Conservation (phyloP, 768 basidiomycete species). For the Podaxis pistillaris region DNA sequence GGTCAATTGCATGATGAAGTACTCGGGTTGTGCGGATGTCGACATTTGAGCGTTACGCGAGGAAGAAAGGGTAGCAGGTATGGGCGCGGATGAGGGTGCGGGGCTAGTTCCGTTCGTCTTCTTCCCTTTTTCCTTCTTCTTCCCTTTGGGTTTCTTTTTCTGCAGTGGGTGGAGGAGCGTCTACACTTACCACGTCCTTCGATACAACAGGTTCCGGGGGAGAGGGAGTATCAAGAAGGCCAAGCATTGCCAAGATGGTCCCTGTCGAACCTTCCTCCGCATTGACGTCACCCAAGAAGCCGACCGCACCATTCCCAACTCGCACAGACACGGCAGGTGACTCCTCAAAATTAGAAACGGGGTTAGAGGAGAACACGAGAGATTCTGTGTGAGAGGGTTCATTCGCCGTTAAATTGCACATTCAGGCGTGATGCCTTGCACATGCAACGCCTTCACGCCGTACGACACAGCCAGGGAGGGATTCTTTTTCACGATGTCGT, state of each 20-base stretch:
- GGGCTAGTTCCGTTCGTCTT: neutral
- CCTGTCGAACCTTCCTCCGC: constrained; percentile 32
- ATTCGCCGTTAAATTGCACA: constrained; percentile 31
- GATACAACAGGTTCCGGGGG: neutral
- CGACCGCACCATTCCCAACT: constrained; percentile 33
- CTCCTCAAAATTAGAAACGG: constrained; percentile 24
- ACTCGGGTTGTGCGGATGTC: neutral
- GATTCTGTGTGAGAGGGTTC: constrained; percentile 24
- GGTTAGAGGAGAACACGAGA: constrained; percentile 23
- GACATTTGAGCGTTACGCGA: neutral
- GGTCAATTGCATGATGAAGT: constrained; percentile 19
- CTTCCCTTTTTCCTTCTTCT: constrained; percentile 7
- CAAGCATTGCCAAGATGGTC: constrained; percentile 36
- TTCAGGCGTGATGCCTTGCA: constrained; percentile 28
- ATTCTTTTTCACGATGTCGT: constrained; percentile 28
- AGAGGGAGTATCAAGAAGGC: constrained; percentile 25
- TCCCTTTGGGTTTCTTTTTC: neutral
- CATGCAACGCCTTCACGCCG: constrained; percentile 43
- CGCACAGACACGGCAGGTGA: constrained; percentile 30
- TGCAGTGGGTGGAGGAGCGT: neutral
- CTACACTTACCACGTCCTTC: neutral
- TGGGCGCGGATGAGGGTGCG: neutral
- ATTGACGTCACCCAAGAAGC: constrained; percentile 45
- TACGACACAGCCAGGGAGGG: constrained; percentile 27
- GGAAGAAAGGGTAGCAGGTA: neutral